A percentile compares a stretch with the other conserved stretches of the same genome.
phyloP scores from a whole-genome alignment of 2,329 filamentous ascomycete genomes.

The Coleophoma cylindrospora region DNA sequence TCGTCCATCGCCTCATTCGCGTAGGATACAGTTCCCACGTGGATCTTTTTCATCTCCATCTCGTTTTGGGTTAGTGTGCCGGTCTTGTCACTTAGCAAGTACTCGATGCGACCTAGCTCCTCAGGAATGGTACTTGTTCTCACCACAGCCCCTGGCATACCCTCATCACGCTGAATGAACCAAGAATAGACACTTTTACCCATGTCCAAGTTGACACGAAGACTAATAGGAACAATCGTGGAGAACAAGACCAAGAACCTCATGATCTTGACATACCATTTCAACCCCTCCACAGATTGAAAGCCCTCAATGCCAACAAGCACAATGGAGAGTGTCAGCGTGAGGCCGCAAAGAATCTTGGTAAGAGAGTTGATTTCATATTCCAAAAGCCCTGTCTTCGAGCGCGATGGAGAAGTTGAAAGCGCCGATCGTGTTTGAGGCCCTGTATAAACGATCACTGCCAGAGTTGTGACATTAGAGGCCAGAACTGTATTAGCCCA shows the following conservation, averaged over 20 bases:
- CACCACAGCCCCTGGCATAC: conserved; percentile 88
- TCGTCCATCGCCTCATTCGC: conserved; percentile 99
- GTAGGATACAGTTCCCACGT: conserved; percentile 96
- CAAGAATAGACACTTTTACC: conserved; percentile 94
- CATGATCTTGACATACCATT: conserved; percentile 97
- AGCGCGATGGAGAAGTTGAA: conserved; percentile 85
- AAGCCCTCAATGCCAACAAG: conserved; percentile 87
- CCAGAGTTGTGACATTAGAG: conserved; percentile 82
- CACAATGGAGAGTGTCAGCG: conserved; percentile 77
- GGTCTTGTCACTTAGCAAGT: conserved; percentile 93
- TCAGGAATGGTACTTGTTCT: conserved; percentile 97
- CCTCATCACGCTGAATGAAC: conserved; percentile 88
- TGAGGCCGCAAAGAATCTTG: conserved; percentile 90
- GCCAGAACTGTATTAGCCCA: conserved; percentile 98
- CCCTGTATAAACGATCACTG: conserved; percentile 91
- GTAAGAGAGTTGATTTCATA: conserved; percentile 96
- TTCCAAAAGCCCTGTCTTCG: conserved; percentile 89
- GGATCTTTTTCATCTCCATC: conserved; percentile 98
- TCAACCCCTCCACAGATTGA: conserved; percentile 55
- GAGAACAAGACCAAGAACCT: conserved; percentile 97
- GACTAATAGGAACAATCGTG: conserved; percentile 96
- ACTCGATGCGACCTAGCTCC: conserved; percentile 92
- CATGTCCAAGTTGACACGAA: conserved; percentile 94
- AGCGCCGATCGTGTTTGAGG: conserved; percentile 90
- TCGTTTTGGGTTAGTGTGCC: conserved; percentile 98